Evolutionary conservation across 805 yeast genomes (phyloP), one percentile per base, ranked within the genome.

Genomic region (Lipomyces anomalus): DNA sequence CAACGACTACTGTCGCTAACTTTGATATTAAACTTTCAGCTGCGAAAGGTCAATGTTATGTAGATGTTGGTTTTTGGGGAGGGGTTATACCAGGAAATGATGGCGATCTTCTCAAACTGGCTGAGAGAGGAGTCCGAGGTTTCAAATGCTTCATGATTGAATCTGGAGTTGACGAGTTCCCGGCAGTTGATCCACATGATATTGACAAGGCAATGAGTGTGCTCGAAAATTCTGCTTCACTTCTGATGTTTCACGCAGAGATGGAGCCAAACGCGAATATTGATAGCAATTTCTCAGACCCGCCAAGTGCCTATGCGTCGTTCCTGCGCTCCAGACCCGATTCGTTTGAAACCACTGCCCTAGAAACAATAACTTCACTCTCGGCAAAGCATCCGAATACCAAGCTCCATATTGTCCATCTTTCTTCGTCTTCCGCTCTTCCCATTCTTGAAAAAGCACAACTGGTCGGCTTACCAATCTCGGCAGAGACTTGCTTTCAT

Each of bases 61-160:
- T 85, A 28, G 96, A 89, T 61, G 85, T 84, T 5, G 97, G 88
- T 0, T 88, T 90, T 62, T 90, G 97, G 97, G 97, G 97, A 42
- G 97, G 97, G 1, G 69, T 89, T 49, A 78, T 89, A 33, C 97
- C 97, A 5, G 74, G 72, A 49, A 89, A 89, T 63, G 52, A 82
- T 45, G 67, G 71, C 7, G 80, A 85, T 56, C 70, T 89, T 53
- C 69, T 73, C 20, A 95, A 95, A 0, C 72, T 89, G 59, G 80
- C 88, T 48, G 67, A 79, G 46, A 79, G 84, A 51, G 97, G 97
- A 40, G 96, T 90, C 4, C 72, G 95, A 36, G 97, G 97, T 1
- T 89, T 89, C 70, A 89, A 89, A 63, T 92, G 95, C 26, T 90
- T 89, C 58, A 66, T 90, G 67, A 87, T 89, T 59, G 95, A 89